Base-by-base conservation (phyloP, 2,329 filamentous ascomycete genomes). In the Sclerotinia spermophila region DNA sequence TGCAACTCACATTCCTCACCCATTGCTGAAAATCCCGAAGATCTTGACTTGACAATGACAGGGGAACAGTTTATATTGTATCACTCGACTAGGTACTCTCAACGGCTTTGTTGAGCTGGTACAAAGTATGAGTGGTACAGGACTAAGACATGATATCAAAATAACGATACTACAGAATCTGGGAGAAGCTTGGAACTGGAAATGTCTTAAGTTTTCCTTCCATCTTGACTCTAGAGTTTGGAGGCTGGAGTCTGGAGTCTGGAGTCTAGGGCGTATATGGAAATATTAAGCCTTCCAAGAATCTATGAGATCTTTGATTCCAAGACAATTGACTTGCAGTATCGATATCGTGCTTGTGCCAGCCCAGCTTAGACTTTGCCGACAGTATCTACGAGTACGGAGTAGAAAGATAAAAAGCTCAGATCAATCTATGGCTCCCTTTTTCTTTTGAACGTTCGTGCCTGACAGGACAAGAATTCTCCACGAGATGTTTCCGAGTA, bases 101-200 rank as follows among this genome's bases (percentile, higher is more conserved):
- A 69, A 69, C 67, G 67, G 58, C 56, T 60, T 69, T 62, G 30
- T 69, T 51, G 45, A 35, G 58, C 33, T 65, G 15, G 33, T 21
- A 65, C 44, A 65, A 40, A 53, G 56, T 30, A 62, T 35, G 24
- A 42, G 33, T 42, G 24, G 44, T 33, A 68, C 51, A 44, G 44
- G 19, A 27, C 44, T 44, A 40, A 69, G 67, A 69, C 45, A 69
- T 69, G 65, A 51, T 59, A 68, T 56, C 44, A 21, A 27, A 68
- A 45, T 19, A 24, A 45, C 38, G 15, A 68, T 51, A 35, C 51
- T 45, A 58, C 65, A 68, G 65, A 68, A 68, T 40, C 40, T 58
- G 17, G 30, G 53, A 56, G 58, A 61, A 44, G 58, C 58, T 61
- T 61, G 58, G 58, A 30, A 45, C 27, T 38, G 11, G 24, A 35